Evolutionary conservation across 805 yeast genomes (phyloP), one percentile per base, ranked within the genome.

Genomic region (Candida alai): DNA sequence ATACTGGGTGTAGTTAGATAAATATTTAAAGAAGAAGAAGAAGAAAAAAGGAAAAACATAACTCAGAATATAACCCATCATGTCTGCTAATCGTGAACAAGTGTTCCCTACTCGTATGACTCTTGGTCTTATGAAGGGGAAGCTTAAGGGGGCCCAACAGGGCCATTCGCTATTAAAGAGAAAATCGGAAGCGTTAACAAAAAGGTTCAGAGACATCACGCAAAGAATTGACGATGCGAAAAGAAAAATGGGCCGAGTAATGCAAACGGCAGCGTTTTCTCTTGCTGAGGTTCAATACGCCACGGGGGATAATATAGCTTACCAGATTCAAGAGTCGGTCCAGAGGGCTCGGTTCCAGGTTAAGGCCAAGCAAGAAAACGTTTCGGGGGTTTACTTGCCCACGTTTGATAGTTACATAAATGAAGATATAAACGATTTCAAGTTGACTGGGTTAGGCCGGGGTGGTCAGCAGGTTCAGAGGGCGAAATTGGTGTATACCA

Each of bases 71-170:
- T 19, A 12, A 24, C 28, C 13, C 14, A 9, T 8, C n/a, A 3
- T 5, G 12, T 11, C 12, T 19, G 82, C 80, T 40, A 78, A 76
- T 56, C 84, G 97, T 72, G 97, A 89, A 60, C 94, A 86, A 56
- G 97, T 89, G 29, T 89, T 89, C 62, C 96, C 97, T 21, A 89
- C 97, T 34, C 89, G 97, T 65, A 89, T 89, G 97, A 90, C 97
- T 40, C 76, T 90, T 48, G 88, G 95, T 31, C 60, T 85, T 40
- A 93, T 93, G 97, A 93, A 93, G 70, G 76, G 84, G 41, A 93
- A 93, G 62, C 76, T 93, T 56, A 90, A 89, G 64, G 98, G 98
- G 36, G 98, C 98, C 2, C 89, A 86, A 52, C 95, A 86, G 54
- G 98, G 98, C 23, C 95, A 93, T 60, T 84, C 94, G 11, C 70